Conservation (phyloP, 2,329 filamentous ascomycete genomes). For the Parastagonospora avenae region DNA sequence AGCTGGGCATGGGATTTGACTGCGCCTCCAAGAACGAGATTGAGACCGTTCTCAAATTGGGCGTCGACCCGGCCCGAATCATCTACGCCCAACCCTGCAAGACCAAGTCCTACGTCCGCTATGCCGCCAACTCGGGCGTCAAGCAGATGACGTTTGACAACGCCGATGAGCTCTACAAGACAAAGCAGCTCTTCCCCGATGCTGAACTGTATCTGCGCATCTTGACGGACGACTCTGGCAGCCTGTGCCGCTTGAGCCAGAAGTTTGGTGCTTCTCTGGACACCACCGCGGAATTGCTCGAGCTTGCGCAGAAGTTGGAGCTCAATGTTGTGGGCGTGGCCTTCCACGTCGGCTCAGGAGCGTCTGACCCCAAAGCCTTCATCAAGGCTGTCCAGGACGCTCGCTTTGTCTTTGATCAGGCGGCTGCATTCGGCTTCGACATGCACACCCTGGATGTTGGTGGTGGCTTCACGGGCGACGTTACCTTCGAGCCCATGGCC, state of each 20-base stretch:
- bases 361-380: slow-evolving; percentile 90
- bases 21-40: slow-evolving; percentile 98
- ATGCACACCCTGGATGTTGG: slow-evolving; percentile 92
- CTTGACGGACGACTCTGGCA: slow-evolving; percentile 92
- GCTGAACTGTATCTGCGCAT: slow-evolving; percentile 95
- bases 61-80: slow-evolving; percentile 85
- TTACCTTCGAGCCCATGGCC: slow-evolving; percentile 92
- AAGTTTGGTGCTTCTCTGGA: slow-evolving; percentile 96
- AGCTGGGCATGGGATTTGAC: slow-evolving; percentile 93
- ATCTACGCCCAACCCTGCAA: slow-evolving; percentile 99
- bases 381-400: slow-evolving; percentile 90
- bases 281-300: slow-evolving; percentile 75
- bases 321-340: slow-evolving; percentile 95
- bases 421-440: slow-evolving; percentile 73
- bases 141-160: slow-evolving; percentile 99
- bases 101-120: slow-evolving; percentile 96
- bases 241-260: slow-evolving; percentile 91
- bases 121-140: slow-evolving; percentile 81
- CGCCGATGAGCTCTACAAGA: slow-evolving; percentile 96
- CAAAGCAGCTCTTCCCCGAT: slow-evolving; percentile 85
- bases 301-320: slow-evolving; percentile 77
- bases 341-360: slow-evolving; percentile 97
- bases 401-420: slow-evolving; percentile 86
- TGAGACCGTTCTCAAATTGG: slow-evolving; percentile 83
- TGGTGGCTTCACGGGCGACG: slow-evolving; percentile 88